phyloP scores from a whole-genome alignment of 768 basidiomycete genomes.

The Leccinum subtestaceum region DNA sequence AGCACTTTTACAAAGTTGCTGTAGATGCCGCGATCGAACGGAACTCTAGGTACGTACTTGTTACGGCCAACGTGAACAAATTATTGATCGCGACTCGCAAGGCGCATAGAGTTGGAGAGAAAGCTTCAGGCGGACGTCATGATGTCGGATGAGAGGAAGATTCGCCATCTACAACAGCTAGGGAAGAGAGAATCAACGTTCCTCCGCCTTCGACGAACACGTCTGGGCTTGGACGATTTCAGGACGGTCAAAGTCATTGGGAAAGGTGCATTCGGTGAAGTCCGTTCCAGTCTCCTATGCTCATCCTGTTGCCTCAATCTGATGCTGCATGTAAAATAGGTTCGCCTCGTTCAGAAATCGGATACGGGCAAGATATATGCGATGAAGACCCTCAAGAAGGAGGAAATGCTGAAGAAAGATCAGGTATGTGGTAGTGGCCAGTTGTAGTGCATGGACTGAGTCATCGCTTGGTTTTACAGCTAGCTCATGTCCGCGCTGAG shows the following conservation, averaged over 20 bases:
- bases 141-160: slow-evolving; percentile 82
- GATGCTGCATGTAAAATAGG: slow-evolving; percentile 35
- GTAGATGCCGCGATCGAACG: slow-evolving; percentile 95
- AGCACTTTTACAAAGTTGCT: slow-evolving; percentile 95
- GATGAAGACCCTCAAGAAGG: slow-evolving; percentile 97
- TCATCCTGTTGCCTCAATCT: not conserved
- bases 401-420: slow-evolving; percentile 99
- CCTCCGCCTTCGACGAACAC: slow-evolving; percentile 83
- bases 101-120: slow-evolving; percentile 86
- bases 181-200: slow-evolving; percentile 89
- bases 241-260: slow-evolving; percentile 98
- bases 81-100: slow-evolving; percentile 29
- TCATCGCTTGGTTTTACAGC: slow-evolving; percentile 40
- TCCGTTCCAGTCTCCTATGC: slow-evolving; percentile 32
- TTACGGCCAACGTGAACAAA: not conserved
- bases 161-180: slow-evolving; percentile 75
- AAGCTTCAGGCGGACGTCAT: slow-evolving; percentile 65
- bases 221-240: slow-evolving; percentile 89
- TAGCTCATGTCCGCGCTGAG: slow-evolving; percentile 97
- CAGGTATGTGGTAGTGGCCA: slow-evolving; percentile 55
- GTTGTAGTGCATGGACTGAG: slow-evolving; percentile 7
- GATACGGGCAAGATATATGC: slow-evolving; percentile 99
- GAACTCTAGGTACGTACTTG: slow-evolving; percentile 71
- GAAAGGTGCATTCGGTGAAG: slow-evolving; percentile 98
- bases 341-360: slow-evolving; percentile 91